These are phyloP conservation scores for Scheffersomyces titani DNA, from an alignment of 1,139 yeast species.

Conservation along the genomic window DNA sequence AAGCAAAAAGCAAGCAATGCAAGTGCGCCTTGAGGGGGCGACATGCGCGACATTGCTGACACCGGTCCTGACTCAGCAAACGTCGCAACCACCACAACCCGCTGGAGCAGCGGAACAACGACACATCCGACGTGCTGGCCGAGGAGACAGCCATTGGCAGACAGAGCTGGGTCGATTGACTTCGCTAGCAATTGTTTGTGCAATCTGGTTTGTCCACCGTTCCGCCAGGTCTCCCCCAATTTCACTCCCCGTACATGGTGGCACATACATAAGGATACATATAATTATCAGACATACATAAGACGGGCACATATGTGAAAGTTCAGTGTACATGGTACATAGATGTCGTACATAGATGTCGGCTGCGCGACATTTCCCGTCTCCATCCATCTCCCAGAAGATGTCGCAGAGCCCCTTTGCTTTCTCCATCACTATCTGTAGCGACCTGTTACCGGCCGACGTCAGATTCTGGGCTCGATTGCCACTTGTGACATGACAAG, in stretches of 20 bases:
- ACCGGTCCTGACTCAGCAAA: background rate
- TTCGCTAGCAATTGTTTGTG: background rate
- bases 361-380: background rate
- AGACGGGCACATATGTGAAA: background rate
- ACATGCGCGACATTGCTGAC: background rate
- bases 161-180: too few relatives aligned
- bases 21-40: background rate
- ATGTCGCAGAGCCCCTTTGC: background rate
- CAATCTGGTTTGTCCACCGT: background rate
- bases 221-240: background rate
- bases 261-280: background rate
- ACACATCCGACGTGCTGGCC: background rate
- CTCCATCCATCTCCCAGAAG: background rate
- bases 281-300: background rate
- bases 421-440: background rate
- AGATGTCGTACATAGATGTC: too few relatives aligned
- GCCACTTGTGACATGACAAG: background rate
- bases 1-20: too few relatives aligned
- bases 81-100: background rate
- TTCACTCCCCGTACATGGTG: background rate
- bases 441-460: too few relatives aligned
- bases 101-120: background rate
- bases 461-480: background rate
- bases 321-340: background rate
- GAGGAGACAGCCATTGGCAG: too few relatives aligned